Conservation (phyloP, 495 filamentous ascomycete genomes). For the Hypoxylon perforatum region DNA sequence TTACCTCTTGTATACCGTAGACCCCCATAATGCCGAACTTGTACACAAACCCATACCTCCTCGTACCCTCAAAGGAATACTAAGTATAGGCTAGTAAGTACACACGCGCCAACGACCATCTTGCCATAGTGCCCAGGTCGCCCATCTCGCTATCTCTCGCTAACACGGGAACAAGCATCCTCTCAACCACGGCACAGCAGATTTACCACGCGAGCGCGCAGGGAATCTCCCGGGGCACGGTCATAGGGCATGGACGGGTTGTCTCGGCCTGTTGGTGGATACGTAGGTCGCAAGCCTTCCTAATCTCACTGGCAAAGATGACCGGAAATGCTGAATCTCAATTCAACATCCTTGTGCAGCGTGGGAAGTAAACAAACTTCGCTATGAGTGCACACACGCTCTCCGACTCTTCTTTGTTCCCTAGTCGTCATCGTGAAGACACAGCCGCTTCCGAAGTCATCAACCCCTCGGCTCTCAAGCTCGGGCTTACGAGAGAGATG, state of each 20-base stretch:
- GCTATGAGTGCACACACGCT: not conserved
- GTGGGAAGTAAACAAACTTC: slow-evolving; percentile 1
- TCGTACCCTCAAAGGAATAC: not conserved
- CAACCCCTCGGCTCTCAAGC: too few species aligned
- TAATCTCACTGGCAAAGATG: too few species aligned
- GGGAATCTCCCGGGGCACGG: slow-evolving; percentile 21
- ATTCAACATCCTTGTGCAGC: not conserved
- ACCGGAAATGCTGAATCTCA: not conserved
- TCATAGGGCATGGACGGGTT: not conserved
- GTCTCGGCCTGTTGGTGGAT: not conserved
- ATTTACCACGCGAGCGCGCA: slow-evolving; percentile 14
- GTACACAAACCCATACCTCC: not conserved
- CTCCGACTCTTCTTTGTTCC: not conserved
- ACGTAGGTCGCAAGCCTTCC: not conserved
- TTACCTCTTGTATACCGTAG: slow-evolving; percentile 4
- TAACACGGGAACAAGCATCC: slow-evolving; percentile 18
- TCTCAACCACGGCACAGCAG: slow-evolving; percentile 10
- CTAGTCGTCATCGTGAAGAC: too few species aligned
- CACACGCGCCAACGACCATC: not conserved
- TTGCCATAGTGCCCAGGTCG: too few species aligned
- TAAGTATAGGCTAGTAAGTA: not conserved
- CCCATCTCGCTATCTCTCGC: too few species aligned
- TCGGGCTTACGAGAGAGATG: too few species aligned
- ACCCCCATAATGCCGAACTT: not conserved
- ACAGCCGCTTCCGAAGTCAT: too few species aligned